Percentiles rank a stretch among this genome's conserved stretches.
These are phyloP conservation scores for Sporothrix dimorphospora DNA, from an alignment of 2,329 filamentous ascomycete species.

Conservation along the genomic window DNA sequence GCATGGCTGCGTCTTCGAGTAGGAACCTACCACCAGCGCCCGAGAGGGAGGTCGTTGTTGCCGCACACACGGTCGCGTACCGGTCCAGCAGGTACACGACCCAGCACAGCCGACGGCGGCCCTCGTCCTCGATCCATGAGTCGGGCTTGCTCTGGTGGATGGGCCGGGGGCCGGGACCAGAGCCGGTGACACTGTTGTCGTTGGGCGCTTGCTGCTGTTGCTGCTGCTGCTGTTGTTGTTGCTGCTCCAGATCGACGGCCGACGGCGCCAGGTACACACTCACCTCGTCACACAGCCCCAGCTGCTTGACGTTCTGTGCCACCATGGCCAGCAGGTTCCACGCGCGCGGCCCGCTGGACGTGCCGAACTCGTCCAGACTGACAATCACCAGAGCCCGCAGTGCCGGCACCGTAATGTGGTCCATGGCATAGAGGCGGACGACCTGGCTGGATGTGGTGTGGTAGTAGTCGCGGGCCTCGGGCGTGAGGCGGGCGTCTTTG, in stretches of 20 bases:
- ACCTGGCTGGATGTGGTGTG: constrained; percentile 81
- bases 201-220: background rate
- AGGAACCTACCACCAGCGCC: constrained; percentile 66
- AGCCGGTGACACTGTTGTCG: background rate
- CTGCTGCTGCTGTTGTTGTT: constrained; percentile 3
- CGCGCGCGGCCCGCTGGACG: constrained; percentile 83
- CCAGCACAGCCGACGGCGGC: constrained; percentile 83
- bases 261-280: constrained; percentile 65
- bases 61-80: constrained; percentile 86
- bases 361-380: constrained; percentile 80
- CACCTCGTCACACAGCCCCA: constrained; percentile 80
- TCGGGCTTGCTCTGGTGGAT: constrained; percentile 80
- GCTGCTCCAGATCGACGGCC: background rate
- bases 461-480: constrained; percentile 72
- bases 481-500: constrained; percentile 71
- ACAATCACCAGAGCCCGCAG: constrained; percentile 86
- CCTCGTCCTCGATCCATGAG: constrained; percentile 89
- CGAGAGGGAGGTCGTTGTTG: constrained; percentile 54
- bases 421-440: constrained; percentile 83
- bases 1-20: constrained; percentile 84
- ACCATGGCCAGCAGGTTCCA: constrained; percentile 92
- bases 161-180: constrained; percentile 58
- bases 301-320: constrained; percentile 81
- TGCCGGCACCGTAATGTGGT: constrained; percentile 85
- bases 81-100: constrained; percentile 90